Percentiles rank a stretch among this genome's conserved stretches.
Conservation (phyloP, 768 basidiomycete genomes). For the Clitopilus passeckerianus region DNA sequence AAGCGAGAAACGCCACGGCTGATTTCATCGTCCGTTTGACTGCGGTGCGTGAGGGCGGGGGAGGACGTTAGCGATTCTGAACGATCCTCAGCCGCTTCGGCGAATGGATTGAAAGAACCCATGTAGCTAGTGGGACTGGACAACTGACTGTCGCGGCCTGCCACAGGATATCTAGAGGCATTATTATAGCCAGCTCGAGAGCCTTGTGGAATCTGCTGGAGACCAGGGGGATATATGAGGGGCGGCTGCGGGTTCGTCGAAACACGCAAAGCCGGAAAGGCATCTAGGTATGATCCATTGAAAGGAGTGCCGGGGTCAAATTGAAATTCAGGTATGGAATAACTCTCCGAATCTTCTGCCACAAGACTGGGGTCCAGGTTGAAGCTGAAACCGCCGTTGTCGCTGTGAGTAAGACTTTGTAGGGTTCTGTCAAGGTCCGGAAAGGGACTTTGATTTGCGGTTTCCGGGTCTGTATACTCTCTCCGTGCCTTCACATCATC, state of each 20-base stretch:
- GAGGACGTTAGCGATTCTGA: slow-evolving; percentile 25
- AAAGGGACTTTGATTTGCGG: slow-evolving; percentile 56
- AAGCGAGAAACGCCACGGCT: slow-evolving; percentile 72
- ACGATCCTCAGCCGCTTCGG: slow-evolving; percentile 51
- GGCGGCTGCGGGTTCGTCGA: slow-evolving; percentile 22
- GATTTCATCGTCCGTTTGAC: slow-evolving; percentile 53
- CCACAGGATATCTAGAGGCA: slow-evolving; percentile 19
- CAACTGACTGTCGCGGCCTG: slow-evolving; percentile 39
- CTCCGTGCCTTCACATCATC: slow-evolving; percentile 79
- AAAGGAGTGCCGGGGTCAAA: slow-evolving; percentile 51
- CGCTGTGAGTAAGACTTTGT: slow-evolving; percentile 61
- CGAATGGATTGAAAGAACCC: slow-evolving; percentile 81
- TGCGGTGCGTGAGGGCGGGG: slow-evolving; percentile 23
- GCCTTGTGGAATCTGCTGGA: slow-evolving; percentile 15
- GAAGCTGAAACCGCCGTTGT: slow-evolving; percentile 77
- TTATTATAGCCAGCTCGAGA: slow-evolving; percentile 28
- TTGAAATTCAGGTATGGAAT: slow-evolving; percentile 48
- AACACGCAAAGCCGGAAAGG: slow-evolving; percentile 60
- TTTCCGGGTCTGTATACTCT: slow-evolving; percentile 39
- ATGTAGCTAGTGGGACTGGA: slow-evolving; percentile 50
- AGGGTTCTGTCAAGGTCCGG: slow-evolving; percentile 87
- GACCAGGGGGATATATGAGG: slow-evolving; percentile 48
- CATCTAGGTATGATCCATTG: slow-evolving; percentile 60
- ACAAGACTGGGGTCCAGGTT: slow-evolving; percentile 79
- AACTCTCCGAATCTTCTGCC: slow-evolving; percentile 33